Evolutionary conservation across 192 early-diverging fungal species (phyloP).

Genomic region (Podila verticillata): DNA sequence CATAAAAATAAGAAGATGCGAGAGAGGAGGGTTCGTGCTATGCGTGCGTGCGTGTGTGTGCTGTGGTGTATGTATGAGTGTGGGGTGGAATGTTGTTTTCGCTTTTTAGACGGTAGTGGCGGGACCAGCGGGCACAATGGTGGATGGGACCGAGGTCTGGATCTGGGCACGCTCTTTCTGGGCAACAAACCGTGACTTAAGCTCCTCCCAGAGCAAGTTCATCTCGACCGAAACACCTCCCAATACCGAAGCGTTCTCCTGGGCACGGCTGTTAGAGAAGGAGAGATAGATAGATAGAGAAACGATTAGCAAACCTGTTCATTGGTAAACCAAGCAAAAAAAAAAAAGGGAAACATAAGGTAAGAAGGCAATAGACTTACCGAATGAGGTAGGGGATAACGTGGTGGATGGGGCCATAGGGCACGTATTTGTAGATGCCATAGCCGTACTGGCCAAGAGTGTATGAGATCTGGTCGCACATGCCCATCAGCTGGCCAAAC

Average conservation of each 20-base stretch:
- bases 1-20: too few species aligned
- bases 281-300: background rate
- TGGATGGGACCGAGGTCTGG: slow-evolving; percentile 1
- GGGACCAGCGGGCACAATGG: slow-evolving; percentile 19
- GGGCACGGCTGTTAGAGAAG: slow-evolving; percentile 66
- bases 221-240: slow-evolving; percentile 70
- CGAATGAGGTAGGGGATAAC: slow-evolving; percentile 94
- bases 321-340: background rate
- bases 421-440: slow-evolving; percentile 90
- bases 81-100: background rate
- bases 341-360: background rate
- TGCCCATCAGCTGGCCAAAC: slow-evolving; percentile 93
- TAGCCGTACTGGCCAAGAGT: slow-evolving; percentile 78
- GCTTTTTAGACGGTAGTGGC: slow-evolving; percentile 12
- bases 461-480: slow-evolving; percentile 93
- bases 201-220: slow-evolving; percentile 64
- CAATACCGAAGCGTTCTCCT: slow-evolving; percentile 90
- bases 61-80: too few species aligned
- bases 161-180: slow-evolving; percentile 21
- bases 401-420: slow-evolving; percentile 91
- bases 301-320: background rate
- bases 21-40: too few species aligned
- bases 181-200: slow-evolving; percentile 49
- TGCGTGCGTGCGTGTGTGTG: too few species aligned
- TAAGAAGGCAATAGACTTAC: slow-evolving; percentile 6